Evolutionary conservation across 2,329 filamentous ascomycete species (phyloP).

Genomic region (Alternaria burnsii): DNA sequence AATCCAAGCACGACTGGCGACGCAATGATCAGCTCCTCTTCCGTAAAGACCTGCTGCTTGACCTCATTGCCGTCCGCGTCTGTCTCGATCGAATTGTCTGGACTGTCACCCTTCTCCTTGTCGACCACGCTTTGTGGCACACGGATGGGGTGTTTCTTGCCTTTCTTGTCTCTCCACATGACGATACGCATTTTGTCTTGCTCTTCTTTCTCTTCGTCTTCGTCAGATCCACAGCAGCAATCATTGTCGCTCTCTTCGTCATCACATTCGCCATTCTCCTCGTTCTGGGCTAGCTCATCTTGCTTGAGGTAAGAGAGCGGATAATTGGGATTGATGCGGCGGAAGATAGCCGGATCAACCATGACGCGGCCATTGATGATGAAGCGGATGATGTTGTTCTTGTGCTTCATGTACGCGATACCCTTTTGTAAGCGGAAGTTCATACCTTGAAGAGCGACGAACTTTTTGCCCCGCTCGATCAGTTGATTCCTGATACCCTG

Average conservation of each 20-base stretch:
- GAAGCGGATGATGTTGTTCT: conserved; percentile 77
- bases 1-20: conserved; percentile 88
- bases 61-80: conserved; percentile 43
- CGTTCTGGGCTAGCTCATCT: conserved; percentile 69
- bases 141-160: conserved; percentile 61
- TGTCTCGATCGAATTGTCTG: conserved; percentile 55
- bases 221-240: conserved; percentile 32
- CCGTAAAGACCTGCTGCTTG: conserved; percentile 68
- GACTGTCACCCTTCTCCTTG: conserved; percentile 58
- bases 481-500: conserved; percentile 69
- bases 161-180: conserved; percentile 58
- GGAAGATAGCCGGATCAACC: conserved; percentile 84
- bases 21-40: conserved; percentile 84
- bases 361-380: conserved; percentile 88
- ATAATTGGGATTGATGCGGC: conserved; percentile 87
- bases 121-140: conserved; percentile 55
- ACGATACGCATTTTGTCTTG: conserved; percentile 51
- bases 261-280: conserved; percentile 58
- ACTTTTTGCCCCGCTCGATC: conserved; percentile 83
- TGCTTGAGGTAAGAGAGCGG: conserved; percentile 76
- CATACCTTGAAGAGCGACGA: conserved; percentile 80
- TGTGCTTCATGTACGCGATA: conserved; percentile 84
- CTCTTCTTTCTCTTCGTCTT: conserved; percentile 36
- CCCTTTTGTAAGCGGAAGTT: conserved; percentile 85
- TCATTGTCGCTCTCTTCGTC: conserved; percentile 56